Evolutionary conservation across 164 flowering plant genomes (phyloP).

Genomic region (Annona cherimola): DNA sequence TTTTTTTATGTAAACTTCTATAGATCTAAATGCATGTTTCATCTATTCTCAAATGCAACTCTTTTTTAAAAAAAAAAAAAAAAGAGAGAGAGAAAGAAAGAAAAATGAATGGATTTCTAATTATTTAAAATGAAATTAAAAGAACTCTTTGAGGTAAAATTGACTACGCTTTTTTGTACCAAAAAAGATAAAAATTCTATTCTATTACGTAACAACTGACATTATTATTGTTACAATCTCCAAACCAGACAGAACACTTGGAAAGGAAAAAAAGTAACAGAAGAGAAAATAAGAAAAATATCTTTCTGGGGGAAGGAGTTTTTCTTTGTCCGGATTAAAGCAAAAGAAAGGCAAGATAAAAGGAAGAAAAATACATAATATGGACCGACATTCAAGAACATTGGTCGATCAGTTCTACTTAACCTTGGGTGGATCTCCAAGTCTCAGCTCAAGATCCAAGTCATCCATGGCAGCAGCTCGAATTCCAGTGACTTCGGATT

Average conservation of each 20-base stretch:
- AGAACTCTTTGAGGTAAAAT: neutral
- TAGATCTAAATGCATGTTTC: neutral
- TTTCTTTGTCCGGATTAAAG: neutral
- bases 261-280: too few relatives aligned
- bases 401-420: conserved; percentile 16
- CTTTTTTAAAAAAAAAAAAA: too few relatives aligned
- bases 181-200: conserved; percentile 3
- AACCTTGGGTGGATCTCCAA: conserved; percentile 55
- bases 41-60: neutral
- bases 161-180: neutral
- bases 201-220: conserved; percentile 4
- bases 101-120: too few relatives aligned
- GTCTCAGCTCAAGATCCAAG: conserved; percentile 89
- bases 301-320: neutral
- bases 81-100: neutral
- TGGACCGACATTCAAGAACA: conserved; percentile 5
- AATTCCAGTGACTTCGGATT: conserved; percentile 28
- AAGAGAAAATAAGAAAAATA: too few relatives aligned
- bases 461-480: conserved; percentile 39
- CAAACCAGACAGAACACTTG: neutral
- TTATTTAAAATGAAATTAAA: neutral
- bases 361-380: neutral
- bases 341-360: conserved; percentile 2
- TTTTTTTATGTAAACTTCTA: too few relatives aligned
- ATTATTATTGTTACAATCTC: conserved; percentile 20